Evolutionary conservation across 2,329 filamentous ascomycete genomes (phyloP), one percentile per base, ranked within the genome.

Genomic region (Cladorrhinum sp.): DNA sequence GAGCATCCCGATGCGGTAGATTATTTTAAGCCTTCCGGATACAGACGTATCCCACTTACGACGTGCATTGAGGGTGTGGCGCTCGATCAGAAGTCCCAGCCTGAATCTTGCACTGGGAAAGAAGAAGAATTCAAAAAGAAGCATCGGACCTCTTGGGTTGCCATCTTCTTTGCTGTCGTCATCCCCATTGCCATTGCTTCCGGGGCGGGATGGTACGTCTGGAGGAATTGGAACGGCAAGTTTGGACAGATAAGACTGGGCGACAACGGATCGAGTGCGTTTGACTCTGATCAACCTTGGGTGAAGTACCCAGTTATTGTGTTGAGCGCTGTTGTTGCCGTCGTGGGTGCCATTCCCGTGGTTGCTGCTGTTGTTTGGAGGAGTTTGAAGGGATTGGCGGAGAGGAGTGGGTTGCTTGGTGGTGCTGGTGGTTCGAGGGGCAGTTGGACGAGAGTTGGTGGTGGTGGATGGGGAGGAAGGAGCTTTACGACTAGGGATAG

Each of bases 221-320:
- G 88, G 80, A 84, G 79, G 62, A 90, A 90, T 75, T 97, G 91
- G 91, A 87, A 87, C 68, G 86, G 87, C 74, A 96, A 96, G 72
- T 96, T 98, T 72, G 95, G 95, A 10, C 88, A 93, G 72, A 93
- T 99, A 72, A 85, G 92, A 22, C 85, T 99, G 13, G 95, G 95
- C 59, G 95, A 97, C 69, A 76, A 78, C 65, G 76, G 77, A 67
- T 68, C 52, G 58, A 63, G 64, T 23, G 67, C 60, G 57, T 74
- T 93, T 64, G 86, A 92, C 70, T 82, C 84, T 64, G 89, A 96
- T 56, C 85, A 87, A 50, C 85, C 89, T 1, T 91, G 90, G 81
- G 82, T 99, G 71, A 87, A 86, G 69, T 92, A 93, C 67, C 93
- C 93, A 2, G 87, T 98, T 56, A 85, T 92, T 54, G 85, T 84